Conservation (phyloP, 306 rosid species). For the Trifolium pratense region DNA sequence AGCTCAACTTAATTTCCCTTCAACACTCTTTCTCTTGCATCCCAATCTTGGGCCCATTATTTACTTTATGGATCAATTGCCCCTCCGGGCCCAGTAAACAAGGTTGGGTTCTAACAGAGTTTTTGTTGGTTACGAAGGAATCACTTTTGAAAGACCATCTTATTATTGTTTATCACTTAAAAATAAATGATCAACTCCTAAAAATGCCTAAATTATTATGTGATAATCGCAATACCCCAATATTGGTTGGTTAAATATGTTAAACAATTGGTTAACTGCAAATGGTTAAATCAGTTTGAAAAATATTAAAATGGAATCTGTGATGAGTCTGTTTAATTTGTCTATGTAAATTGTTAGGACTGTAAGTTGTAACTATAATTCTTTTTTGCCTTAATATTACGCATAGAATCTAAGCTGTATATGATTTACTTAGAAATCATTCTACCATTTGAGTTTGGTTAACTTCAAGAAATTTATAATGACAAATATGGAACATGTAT, state of each 20-base stretch:
- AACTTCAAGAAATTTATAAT: slow-evolving; percentile 34
- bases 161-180: slow-evolving; percentile 3
- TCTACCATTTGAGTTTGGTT: not conserved
- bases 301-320: slow-evolving; percentile 14
- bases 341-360: not conserved
- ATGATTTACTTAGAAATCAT: slow-evolving; percentile 45
- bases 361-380: not conserved
- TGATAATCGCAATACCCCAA: not conserved
- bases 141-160: slow-evolving; percentile 4
- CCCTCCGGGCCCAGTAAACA: too few species aligned
- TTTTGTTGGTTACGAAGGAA: slow-evolving; percentile 5
- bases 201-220: not conserved
- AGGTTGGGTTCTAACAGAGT: not conserved
- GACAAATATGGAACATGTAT: slow-evolving; percentile 47
- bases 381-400: slow-evolving; percentile 1
- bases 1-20: too few species aligned
- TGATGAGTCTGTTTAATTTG: slow-evolving; percentile 14
- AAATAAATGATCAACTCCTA: not conserved
- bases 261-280: not conserved
- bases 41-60: too few species aligned
- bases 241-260: slow-evolving; percentile 11
- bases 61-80: too few species aligned
- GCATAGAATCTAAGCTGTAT: not conserved
- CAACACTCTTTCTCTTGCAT: too few species aligned
- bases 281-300: not conserved